Base-by-base conservation (phyloP, 169 alveolate species). In the Theileria orientalis region DNA sequence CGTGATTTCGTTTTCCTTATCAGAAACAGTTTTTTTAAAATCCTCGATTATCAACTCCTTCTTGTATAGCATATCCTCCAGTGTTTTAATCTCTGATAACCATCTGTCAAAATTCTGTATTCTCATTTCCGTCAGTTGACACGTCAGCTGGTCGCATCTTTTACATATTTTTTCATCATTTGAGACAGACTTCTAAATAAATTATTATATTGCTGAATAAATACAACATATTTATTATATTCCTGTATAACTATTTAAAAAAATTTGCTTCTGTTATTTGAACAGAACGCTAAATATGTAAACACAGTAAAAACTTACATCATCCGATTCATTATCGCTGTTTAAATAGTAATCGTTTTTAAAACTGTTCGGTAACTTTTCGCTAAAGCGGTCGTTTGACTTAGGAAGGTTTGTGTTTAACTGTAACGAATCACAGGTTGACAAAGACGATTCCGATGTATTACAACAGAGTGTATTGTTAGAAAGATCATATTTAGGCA, bases 71-170 rank as follows among this genome's bases (percentile, higher is more conserved):
- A 79, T 79, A 32, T 79, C 87, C 68, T 79, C 78, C 29, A 71
- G 71, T n/a, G 74, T 44, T 29, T 79, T 79, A 35, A 79, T 79
- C 37, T 75, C 56, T 14, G 73, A 68, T n/a, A 79, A 44, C 87
- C 87, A 79, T 47, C 51, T 68, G 51, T 79, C 87, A 54, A 59
- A 68, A 42, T 69, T 41, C 60, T 79, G 87, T 6, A 75, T 79
- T 8, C 59, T 79, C 23, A 75, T 64, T 37, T 79, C 83, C 19
- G 87, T 79, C 37, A 79, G 78, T 25, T 79, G 75, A 44, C 61
- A 23, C 33, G 75, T 35, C 52, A 79, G 27, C 52, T 74, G 64
- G 30, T 79, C 87, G 27, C 87, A 79, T 27, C 74, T 37, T 30
- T 69, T 32, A 59, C 87, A 79, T n/a, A 79, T 79, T 29, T 51